phyloP scores from a whole-genome alignment of 768 basidiomycete genomes.

The Tricholoma furcatifolium region DNA sequence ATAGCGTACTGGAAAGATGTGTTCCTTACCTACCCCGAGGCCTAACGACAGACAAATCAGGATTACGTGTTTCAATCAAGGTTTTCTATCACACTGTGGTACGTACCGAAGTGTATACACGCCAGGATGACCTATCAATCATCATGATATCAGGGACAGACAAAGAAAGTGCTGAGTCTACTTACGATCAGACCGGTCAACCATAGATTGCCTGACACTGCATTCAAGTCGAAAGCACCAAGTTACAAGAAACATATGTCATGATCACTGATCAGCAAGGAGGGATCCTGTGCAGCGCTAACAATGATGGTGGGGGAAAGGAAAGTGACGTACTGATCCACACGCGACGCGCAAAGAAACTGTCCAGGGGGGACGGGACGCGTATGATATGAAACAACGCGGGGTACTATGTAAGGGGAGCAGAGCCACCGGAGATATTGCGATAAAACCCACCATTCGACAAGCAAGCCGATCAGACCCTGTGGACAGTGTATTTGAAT shows the following conservation, averaged over 20 bases:
- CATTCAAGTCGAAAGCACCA: neutral
- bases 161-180: neutral
- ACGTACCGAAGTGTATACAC: conserved; percentile 42
- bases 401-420: neutral
- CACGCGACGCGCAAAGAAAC: conserved; percentile 53
- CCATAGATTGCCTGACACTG: conserved; percentile 44
- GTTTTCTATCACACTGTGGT: neutral
- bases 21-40: conserved; percentile 38
- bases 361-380: conserved; percentile 21
- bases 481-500: conserved; percentile 11
- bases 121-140: conserved; percentile 36
- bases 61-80: conserved; percentile 1
- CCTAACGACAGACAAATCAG: conserved; percentile 20
- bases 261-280: neutral
- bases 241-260: conserved; percentile 3
- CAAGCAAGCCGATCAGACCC: conserved; percentile 50
- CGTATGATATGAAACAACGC: no score
- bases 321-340: conserved; percentile 39
- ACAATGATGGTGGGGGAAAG: neutral
- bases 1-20: neutral
- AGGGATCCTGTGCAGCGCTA: neutral
- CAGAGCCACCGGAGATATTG: neutral
- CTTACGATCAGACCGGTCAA: conserved; percentile 44
- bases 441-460: conserved; percentile 36
- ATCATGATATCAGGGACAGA: neutral